Base-by-base conservation (phyloP, 192 early-diverging fungal species). In the Coemansia sp. region DNA sequence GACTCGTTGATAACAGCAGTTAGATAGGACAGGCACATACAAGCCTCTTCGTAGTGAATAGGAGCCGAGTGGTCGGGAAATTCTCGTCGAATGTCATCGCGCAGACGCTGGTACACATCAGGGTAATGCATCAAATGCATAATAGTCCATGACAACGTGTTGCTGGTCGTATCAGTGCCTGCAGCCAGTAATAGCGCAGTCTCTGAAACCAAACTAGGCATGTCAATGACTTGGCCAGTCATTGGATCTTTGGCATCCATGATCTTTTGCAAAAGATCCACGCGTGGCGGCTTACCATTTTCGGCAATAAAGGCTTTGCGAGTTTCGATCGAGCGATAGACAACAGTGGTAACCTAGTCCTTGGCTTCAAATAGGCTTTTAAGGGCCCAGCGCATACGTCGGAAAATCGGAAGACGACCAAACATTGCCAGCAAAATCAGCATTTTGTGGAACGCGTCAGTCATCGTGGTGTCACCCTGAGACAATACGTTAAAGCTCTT, bases 141-240 rank as follows among this genome's bases (percentile, higher is more conserved):
- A 1, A 75, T 20, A 5, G 79, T 71, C 72, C 71, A 87, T 2
- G 65, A 43, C 29, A 84, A 41, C 40, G 81, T 80, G 53, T 75
- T 81, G 76, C 79, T 81, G 29, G 81, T 76, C 0, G 85, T 87
- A 36, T 87, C 85, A 31, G 81, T 80, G 18, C 85, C 85, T 0
- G 81, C 81, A 0, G 72, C 47, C 33, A 87, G 66, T 22, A 81
- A 55, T n/a, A 84, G 60, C 2, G 58, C 15, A 0, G 77, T 63
- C 34, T 87, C 82, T 1, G 72, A 33, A 0, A 62, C 61, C 62
- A 84, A 36, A 8, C 55, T 13, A 3, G 36, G 41, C 6, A 39
- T 61, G 20, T 69, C 49, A 6, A 86, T 38, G 7, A 33, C 52
- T 53, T 69, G 34, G 18, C 75, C 78, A 5, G 85, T 80, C 10